Evolutionary conservation across 1,139 yeast genomes (phyloP).

Genomic region (Debaryomyces psychrophilus): DNA sequence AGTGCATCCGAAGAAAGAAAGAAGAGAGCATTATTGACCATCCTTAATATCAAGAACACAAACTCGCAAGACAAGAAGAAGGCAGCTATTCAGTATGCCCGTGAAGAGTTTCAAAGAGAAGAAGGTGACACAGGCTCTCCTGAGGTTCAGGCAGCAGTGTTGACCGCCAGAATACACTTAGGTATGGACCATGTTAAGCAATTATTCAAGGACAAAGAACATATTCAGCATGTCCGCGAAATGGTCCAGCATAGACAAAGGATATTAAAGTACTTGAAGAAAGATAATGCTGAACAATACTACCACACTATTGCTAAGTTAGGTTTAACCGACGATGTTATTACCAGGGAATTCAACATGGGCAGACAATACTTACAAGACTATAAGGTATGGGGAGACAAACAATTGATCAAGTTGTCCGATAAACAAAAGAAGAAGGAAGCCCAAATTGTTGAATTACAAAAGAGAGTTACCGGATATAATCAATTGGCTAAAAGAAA

Average conservation of each 20-base stretch:
- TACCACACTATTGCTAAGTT: constrained; percentile 84
- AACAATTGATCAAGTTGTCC: constrained; percentile 45
- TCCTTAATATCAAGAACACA: constrained; percentile 74
- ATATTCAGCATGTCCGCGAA: constrained; percentile 72
- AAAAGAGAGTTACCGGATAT: constrained; percentile 45
- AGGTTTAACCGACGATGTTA: constrained; percentile 82
- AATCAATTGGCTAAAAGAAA: constrained; percentile 47
- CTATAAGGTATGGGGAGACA: constrained; percentile 78
- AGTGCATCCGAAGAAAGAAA: constrained; percentile 56
- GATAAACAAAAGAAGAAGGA: constrained; percentile 46
- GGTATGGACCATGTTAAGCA: constrained; percentile 75
- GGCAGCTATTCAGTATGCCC: constrained; percentile 66
- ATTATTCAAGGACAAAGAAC: constrained; percentile 72
- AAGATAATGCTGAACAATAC: constrained; percentile 77
- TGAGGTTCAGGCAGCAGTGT: constrained; percentile 92
- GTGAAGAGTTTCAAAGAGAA: constrained; percentile 75
- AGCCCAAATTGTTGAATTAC: constrained; percentile 37
- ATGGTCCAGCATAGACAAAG: constrained; percentile 88
- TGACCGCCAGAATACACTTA: constrained; percentile 79
- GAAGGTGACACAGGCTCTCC: constrained; percentile 95
- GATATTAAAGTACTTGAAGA: constrained; percentile 77
- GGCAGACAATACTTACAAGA: constrained; percentile 84
- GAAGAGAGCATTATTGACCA: constrained; percentile 70
- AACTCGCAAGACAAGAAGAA: constrained; percentile 59
- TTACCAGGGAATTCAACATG: constrained; percentile 80